Evolutionary conservation across 2,329 filamentous ascomycete genomes (phyloP), one percentile per base, ranked within the genome.

Genomic region (Xylaria sp.): DNA sequence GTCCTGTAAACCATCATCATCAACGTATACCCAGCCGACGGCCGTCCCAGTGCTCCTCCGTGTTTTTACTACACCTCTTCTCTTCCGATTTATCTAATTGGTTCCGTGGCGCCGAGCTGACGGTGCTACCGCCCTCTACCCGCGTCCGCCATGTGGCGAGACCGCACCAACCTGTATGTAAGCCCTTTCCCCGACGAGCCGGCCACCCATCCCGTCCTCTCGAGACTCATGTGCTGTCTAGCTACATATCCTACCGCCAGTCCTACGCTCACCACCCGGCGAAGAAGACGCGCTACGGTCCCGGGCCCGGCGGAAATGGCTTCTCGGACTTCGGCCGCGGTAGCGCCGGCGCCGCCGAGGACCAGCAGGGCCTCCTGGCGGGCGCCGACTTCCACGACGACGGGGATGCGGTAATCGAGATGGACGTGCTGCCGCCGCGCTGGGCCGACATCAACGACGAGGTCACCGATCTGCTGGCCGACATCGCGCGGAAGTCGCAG

Each of bases 181-280:
- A 49, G 44, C 52, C 60, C 54, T 61, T 59, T 57, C 61, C 50
- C 34, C 52, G 58, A 46, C 50, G 50, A 46, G 37, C 50, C 39
- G 53, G 24, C 49, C 49, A 61, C n/a, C 49, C 20, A 48, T 20
- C 40, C 42, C 8, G 40, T 22, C 26, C 39, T 22, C 26, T 29
- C 34, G 21, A 34, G 29, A 46, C 61, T 65, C 44, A 60, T 43
- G 37, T 4, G 62, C 52, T 47, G 40, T 52, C 39, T 70, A 96
- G 93, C 72, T 99, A 95, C 74, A 94, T 99, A 72, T 97, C 94
- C 74, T 99, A 97, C 81, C 92, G 94, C 69, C 94, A 99, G 78
- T 97, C 93, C 68, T 97, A 97, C 76, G 86, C 92, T 67, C 94
- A 97, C 74, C 92, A 97, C 72, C 94, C 94, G 49, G 84, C 87